Evolutionary conservation across 1,139 yeast genomes (phyloP), one percentile per base, ranked within the genome.

Genomic region (Lodderomyces elongisporus): DNA sequence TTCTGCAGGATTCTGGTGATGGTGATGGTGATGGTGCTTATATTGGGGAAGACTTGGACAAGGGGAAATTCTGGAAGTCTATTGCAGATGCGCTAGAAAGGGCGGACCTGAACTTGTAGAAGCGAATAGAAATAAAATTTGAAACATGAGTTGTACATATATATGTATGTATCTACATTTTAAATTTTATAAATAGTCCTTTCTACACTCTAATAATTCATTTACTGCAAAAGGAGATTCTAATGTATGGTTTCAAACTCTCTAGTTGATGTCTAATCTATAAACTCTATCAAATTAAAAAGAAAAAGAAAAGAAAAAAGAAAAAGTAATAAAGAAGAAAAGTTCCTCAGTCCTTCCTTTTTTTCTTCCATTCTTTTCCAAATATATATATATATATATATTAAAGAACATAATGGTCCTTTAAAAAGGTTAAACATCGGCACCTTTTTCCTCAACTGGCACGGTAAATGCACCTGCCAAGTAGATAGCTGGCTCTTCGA

Each of bases 401-500:
- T n/a, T n/a, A n/a, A n/a, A n/a, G n/a, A n/a, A n/a, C n/a, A n/a
- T n/a, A n/a, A n/a, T n/a, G n/a, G n/a, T n/a, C n/a, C n/a, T n/a
- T n/a, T n/a, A n/a, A n/a, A n/a, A n/a, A n/a, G n/a, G n/a, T 29
- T 46, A 55, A 23, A 54, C 32, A 31, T 52, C 60, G 14, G 41
- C 52, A 27, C 64, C 56, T 40, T 58, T 57, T 42, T 62, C 67
- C 33, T 74, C 80, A 10, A 75, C 77, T 5, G 91, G 89, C 10
- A 81, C 79, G 8, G 69, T 67, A 47, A 85, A 87, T 0, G 95
- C 91, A 35, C 89, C 89, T 3, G 87, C 85, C 38, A 89, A 68
- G 35, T 70, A 75, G 39, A 89, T 58, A 0, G 96, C 95, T 2
- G 96, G 96, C 58, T 89, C 96, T 26, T 80, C 71, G 39, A 85